These are phyloP conservation scores for Lotus japonicus DNA, from an alignment of 306 rosid genomes.

Conservation along the genomic window DNA sequence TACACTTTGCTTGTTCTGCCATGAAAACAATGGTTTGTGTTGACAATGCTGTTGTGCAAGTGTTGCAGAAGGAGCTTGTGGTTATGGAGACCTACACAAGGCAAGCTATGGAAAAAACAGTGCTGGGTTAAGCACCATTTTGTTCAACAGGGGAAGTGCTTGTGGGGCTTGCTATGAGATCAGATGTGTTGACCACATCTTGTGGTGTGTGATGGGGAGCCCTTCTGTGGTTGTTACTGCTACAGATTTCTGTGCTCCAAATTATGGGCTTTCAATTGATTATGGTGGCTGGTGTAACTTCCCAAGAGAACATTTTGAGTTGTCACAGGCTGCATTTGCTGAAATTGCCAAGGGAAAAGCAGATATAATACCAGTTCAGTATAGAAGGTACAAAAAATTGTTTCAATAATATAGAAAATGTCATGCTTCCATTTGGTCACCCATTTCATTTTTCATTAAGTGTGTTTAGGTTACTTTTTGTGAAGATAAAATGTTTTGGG, in stretches of 20 bases:
- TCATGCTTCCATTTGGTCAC: too few relatives aligned
- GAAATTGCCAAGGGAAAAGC: constrained; percentile 76
- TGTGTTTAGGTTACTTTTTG: too few relatives aligned
- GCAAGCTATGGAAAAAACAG: constrained; percentile 70
- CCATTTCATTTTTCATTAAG: too few relatives aligned
- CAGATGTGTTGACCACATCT: constrained; percentile 89
- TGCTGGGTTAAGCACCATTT: constrained; percentile 79
- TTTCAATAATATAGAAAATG: not conserved
- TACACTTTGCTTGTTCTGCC: not conserved
- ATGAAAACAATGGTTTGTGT: not conserved
- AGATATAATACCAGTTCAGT: constrained; percentile 88
- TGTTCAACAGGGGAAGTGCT: constrained; percentile 78
- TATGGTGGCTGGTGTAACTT: constrained; percentile 99
- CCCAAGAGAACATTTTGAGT: constrained; percentile 87
- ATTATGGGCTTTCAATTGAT: constrained; percentile 73
- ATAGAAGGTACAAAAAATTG: constrained; percentile 57
- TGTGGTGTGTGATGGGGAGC: constrained; percentile 91
- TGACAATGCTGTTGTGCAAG: constrained; percentile 19
- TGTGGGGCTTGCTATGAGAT: constrained; percentile 97
- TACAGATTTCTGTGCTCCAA: constrained; percentile 95
- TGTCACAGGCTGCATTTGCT: constrained; percentile 78
- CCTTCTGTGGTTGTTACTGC: constrained; percentile 82
- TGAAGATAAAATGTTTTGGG: too few relatives aligned
- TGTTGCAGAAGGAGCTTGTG: constrained; percentile 98
- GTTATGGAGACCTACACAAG: constrained; percentile 88